Conservation (phyloP, 768 basidiomycete species). For the Fibroporia radiculosa region DNA sequence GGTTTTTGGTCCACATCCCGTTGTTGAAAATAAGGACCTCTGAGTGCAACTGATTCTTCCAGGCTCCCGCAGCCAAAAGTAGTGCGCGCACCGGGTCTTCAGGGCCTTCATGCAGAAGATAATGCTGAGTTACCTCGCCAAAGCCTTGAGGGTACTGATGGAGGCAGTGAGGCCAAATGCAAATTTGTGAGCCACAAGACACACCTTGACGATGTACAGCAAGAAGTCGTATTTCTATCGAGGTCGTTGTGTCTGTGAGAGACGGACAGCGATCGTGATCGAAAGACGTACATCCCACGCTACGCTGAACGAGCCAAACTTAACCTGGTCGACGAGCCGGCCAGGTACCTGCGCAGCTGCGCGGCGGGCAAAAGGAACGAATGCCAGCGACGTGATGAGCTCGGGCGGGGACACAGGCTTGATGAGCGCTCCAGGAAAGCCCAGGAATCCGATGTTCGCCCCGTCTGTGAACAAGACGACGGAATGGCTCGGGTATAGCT, state of each 20-base stretch:
- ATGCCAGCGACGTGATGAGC: constrained; percentile 41
- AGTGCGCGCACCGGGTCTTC: constrained; percentile 45
- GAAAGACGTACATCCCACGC: constrained; percentile 46
- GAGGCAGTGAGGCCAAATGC: constrained; percentile 19
- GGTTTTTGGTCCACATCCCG: constrained; percentile 60
- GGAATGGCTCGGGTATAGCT: constrained; percentile 55
- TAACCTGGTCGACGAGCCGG: constrained; percentile 40
- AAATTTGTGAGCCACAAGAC: constrained; percentile 6
- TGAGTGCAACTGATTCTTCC: constrained; percentile 45
- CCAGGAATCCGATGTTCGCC: constrained; percentile 36
- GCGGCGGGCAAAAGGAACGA: constrained; percentile 39
- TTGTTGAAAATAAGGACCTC: constrained; percentile 77
- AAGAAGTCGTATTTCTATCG: constrained; percentile 48
- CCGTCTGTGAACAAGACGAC: constrained; percentile 44
- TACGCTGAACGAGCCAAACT: constrained; percentile 47
- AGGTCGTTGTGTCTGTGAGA: neutral
- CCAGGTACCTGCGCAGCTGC: constrained; percentile 37
- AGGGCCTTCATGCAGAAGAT: constrained; percentile 55
- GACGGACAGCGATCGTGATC: neutral
- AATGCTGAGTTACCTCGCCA: constrained; percentile 26
- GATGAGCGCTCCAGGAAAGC: constrained; percentile 41
- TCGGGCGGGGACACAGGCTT: constrained; percentile 41
- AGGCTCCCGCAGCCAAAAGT: constrained; percentile 45
- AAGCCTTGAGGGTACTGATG: constrained; percentile 24
- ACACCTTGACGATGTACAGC: constrained; percentile 43